Evolutionary conservation across 495 filamentous ascomycete species (phyloP).

Genomic region (Xylaria acuta): DNA sequence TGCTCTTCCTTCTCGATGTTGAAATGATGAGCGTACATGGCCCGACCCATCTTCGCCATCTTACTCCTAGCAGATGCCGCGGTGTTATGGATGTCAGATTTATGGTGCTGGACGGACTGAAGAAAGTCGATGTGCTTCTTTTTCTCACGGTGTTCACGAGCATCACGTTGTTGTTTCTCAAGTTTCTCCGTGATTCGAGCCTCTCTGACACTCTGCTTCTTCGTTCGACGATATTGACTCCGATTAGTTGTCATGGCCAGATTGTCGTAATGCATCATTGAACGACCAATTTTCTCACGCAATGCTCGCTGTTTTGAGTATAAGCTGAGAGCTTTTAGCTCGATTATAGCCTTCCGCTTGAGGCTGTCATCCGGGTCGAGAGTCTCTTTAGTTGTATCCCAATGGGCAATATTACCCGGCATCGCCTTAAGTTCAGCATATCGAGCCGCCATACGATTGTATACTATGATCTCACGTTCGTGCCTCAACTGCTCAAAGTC

Average conservation of each 20-base stretch:
- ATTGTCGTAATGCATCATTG: slow-evolving; percentile 93
- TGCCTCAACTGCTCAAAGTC: slow-evolving; percentile 81
- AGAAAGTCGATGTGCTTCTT: slow-evolving; percentile 94
- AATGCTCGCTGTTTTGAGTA: slow-evolving; percentile 84
- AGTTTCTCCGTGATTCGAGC: slow-evolving; percentile 97
- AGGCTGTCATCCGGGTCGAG: slow-evolving; percentile 78
- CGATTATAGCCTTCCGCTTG: slow-evolving; percentile 89
- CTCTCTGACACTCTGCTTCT: slow-evolving; percentile 95
- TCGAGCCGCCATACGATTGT: slow-evolving; percentile 85
- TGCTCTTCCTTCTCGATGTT: slow-evolving; percentile 99
- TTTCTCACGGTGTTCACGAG: slow-evolving; percentile 90
- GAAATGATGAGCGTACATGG: slow-evolving; percentile 87
- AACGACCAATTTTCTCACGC: slow-evolving; percentile 81
- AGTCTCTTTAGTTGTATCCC: slow-evolving; percentile 77
- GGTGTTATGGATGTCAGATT: slow-evolving; percentile 49
- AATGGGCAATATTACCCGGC: slow-evolving; percentile 80
- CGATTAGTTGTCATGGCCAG: slow-evolving; percentile 95
- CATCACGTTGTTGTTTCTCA: slow-evolving; percentile 97
- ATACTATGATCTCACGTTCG: slow-evolving; percentile 84
- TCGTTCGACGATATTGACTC: slow-evolving; percentile 85
- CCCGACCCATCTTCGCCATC: slow-evolving; percentile 81
- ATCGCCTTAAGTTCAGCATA: slow-evolving; percentile 82
- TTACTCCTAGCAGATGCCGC: slow-evolving; percentile 58
- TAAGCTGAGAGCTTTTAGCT: slow-evolving; percentile 84
- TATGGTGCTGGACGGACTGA: slow-evolving; percentile 67